Base-by-base conservation (phyloP, 352 stramenopile species). In the Blastocystis hominis region DNA sequence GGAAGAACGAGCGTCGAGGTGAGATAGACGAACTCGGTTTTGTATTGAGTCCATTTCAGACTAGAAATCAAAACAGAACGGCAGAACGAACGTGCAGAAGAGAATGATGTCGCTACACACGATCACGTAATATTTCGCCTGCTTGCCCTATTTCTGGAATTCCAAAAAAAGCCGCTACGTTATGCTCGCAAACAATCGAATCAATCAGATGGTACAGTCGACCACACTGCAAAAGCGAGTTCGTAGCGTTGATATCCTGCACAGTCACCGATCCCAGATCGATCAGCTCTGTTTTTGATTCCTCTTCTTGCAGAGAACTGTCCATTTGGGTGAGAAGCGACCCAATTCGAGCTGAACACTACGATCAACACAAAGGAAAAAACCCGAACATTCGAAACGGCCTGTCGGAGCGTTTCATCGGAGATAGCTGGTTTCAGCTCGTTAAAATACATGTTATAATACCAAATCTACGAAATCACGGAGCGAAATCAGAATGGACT, bases 91-190 rank as follows among this genome's bases (percentile, higher is more conserved):
- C 72, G 9, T 84, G 72, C 72, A 84, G 56, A 84, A 84, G 5
- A 66, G 20, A 7, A 84, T 24, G 7, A 84, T 40, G 44, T 84
- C 72, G 47, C 44, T 66, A 44, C 72, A 84, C 6, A 84, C 10
- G 5, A 84, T 42, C 30, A 66, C 53, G 44, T 69, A 53, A 44
- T 84, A 84, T 1, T 34, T 15, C 72, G 47, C 24, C 54, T 84
- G 36, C 66, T 84, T 30, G 50, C 44, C 72, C 66, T 64, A 24
- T 15, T 40, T 42, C 62, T 5, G 66, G 20, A 13, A 24, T 15
- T 15, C 38, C 17, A 10, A 84, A 24, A 13, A 30, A 30, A 30
- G 24, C 24, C 24, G 24, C 24, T 30, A 30, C 24, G 24, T 30
- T 30, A 30, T 30, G 24, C 24, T 30, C 24, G 24, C 24, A 30